phyloP scores from a whole-genome alignment of 805 yeast genomes.

The Candida sonorensis region DNA sequence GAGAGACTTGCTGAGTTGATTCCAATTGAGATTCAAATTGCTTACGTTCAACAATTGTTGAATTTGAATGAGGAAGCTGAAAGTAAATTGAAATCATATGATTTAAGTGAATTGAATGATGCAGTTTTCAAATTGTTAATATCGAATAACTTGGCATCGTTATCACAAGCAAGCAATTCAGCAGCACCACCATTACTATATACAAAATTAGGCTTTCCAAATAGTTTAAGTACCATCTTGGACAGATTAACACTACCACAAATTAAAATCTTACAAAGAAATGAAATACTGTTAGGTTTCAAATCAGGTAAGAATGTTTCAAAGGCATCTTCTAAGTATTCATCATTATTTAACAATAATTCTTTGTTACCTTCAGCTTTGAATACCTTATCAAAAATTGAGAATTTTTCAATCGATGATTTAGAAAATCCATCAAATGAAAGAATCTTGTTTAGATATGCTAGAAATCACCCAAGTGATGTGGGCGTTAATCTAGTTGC shows the following conservation, averaged over 20 bases:
- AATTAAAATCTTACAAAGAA: slow-evolving; percentile 33
- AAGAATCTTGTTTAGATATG: slow-evolving; percentile 28
- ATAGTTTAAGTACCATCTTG: slow-evolving; percentile 18
- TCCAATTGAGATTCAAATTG: slow-evolving; percentile 56
- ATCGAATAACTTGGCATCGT: slow-evolving; percentile 36
- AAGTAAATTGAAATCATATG: slow-evolving; percentile 30
- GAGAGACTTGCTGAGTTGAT: slow-evolving; percentile 47
- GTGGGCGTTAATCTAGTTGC: slow-evolving; percentile 28
- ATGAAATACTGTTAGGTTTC: slow-evolving; percentile 37
- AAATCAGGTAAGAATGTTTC: slow-evolving; percentile 29
- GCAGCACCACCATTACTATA: slow-evolving; percentile 17
- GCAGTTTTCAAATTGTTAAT: slow-evolving; percentile 34
- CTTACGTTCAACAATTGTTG: slow-evolving; percentile 40
- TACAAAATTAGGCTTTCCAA: slow-evolving; percentile 25
- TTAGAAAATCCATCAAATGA: slow-evolving; percentile 20
- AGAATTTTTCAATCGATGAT: slow-evolving; percentile 9
- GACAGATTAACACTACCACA: slow-evolving; percentile 35
- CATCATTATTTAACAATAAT: slow-evolving; percentile 10
- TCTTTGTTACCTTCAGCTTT: slow-evolving; percentile 24
- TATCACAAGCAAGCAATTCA: slow-evolving; percentile 12
- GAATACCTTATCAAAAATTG: slow-evolving; percentile 14
- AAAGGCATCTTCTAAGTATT: slow-evolving; percentile 12
- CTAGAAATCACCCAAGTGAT: slow-evolving; percentile 22
- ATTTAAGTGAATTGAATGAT: slow-evolving; percentile 29
- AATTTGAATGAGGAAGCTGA: slow-evolving; percentile 31